phyloP scores from a whole-genome alignment of 148 eudicot genomes.

The Fagopyrum tataricum region DNA sequence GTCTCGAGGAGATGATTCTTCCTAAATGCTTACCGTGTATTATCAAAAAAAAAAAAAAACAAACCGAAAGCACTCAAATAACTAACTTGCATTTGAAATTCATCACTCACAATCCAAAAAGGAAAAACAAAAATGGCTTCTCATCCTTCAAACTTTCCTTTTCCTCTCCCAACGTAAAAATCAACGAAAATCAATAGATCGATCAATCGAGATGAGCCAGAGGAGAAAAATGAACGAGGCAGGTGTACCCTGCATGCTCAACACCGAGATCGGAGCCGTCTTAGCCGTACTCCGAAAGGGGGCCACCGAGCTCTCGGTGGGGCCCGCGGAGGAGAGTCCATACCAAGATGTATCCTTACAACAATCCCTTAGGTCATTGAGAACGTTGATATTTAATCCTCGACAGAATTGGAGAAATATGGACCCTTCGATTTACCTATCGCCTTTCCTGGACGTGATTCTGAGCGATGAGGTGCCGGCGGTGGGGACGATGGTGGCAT shows the following conservation, averaged over 20 bases:
- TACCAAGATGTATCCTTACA: conserved; percentile 35
- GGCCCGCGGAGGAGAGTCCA: conserved; percentile 36
- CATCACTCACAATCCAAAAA: no score
- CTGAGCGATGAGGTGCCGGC: conserved; percentile 82
- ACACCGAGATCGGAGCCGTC: conserved; percentile 85
- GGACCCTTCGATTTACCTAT: conserved; percentile 64
- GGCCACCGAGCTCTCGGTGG: conserved; percentile 17
- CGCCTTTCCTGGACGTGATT: conserved; percentile 76
- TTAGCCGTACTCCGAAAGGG: conserved; percentile 51
- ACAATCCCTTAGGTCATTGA: conserved; percentile 61
- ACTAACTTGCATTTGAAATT: no score
- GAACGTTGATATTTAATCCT: conserved; percentile 69
- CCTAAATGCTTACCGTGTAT: no score
- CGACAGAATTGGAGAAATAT: conserved; percentile 65
- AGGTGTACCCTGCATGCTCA: conserved; percentile 75
- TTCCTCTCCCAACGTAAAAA: background rate
- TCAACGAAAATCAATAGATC: background rate
- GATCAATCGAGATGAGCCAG: conserved; percentile 7
- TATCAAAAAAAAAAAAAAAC: no score
- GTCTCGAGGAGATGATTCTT: no score
- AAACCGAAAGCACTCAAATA: no score
- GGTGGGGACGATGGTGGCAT: conserved; percentile 60
- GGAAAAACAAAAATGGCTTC: no score
- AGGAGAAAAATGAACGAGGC: conserved; percentile 47
- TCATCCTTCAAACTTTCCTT: background rate